Evolutionary conservation across 768 basidiomycete genomes (phyloP).

Genomic region (Rhizopogon vinicolor): DNA sequence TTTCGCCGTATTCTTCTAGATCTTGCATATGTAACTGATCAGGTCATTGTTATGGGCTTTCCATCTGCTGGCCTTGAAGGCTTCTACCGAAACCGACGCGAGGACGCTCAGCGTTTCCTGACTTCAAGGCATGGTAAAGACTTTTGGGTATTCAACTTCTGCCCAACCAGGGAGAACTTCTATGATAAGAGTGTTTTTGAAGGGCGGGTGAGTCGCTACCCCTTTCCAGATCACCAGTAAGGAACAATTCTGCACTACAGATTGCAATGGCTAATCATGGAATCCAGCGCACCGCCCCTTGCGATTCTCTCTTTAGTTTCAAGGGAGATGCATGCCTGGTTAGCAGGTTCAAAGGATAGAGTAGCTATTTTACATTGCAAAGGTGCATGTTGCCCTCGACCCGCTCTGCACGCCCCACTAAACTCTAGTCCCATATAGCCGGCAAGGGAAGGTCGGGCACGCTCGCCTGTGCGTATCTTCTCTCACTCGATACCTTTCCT

Average conservation of each 20-base stretch:
- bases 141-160: slow-evolving; percentile 89
- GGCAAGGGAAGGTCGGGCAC: slow-evolving; percentile 86
- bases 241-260: slow-evolving; percentile 21
- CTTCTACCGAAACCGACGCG: slow-evolving; percentile 73
- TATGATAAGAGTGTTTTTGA: slow-evolving; percentile 69
- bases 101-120: slow-evolving; percentile 73
- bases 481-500: slow-evolving; percentile 49
- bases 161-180: slow-evolving; percentile 75
- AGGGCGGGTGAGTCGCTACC: slow-evolving; percentile 76
- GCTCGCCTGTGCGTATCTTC: slow-evolving; percentile 77
- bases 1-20: slow-evolving; percentile 29
- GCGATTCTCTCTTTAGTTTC: slow-evolving; percentile 68
- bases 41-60: slow-evolving; percentile 78
- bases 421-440: slow-evolving; percentile 33
- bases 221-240: slow-evolving; percentile 89
- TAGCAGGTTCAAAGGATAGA: slow-evolving; percentile 56
- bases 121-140: slow-evolving; percentile 69
- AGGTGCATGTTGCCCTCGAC: slow-evolving; percentile 37
- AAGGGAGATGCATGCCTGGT: slow-evolving; percentile 71
- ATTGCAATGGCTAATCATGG: slow-evolving; percentile 1
- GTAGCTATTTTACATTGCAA: slow-evolving; percentile 87
- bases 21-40: slow-evolving; percentile 68
- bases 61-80: slow-evolving; percentile 78
- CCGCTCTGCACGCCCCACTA: slow-evolving; percentile 1
- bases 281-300: slow-evolving; percentile 66